Conservation (phyloP, 2,329 filamentous ascomycete species). For the Cladosporium sp. region DNA sequence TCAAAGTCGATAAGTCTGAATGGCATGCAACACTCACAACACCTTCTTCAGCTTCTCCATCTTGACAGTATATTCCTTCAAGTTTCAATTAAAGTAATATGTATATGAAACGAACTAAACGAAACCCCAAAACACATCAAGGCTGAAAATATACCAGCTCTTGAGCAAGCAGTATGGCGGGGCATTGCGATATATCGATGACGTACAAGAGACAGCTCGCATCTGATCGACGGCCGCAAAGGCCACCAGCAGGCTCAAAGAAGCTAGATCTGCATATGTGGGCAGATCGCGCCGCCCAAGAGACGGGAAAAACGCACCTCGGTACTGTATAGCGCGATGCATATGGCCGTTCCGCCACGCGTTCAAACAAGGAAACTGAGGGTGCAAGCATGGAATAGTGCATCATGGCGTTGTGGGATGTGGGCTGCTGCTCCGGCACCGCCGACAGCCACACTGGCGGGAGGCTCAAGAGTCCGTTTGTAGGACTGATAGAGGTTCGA, state of each 20-base stretch:
- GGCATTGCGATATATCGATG: background rate
- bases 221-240: slow-evolving; percentile 3
- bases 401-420: background rate
- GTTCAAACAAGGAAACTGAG: background rate
- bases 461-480: no score
- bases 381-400: background rate
- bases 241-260: background rate
- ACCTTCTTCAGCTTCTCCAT: slow-evolving; percentile 46
- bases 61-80: background rate
- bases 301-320: background rate
- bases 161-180: background rate
- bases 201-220: background rate
- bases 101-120: background rate
- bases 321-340: background rate
- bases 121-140: background rate
- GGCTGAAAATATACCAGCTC: background rate
- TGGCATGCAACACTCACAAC: slow-evolving; percentile 30
- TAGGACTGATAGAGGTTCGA: no score
- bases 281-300: background rate
- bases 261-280: slow-evolving; percentile 3
- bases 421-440: background rate
- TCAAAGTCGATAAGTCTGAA: background rate
- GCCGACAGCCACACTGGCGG: no score
- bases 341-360: background rate
- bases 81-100: background rate